A percentile compares a stretch with the other conserved stretches of the same genome.
Conservation (phyloP, 495 filamentous ascomycete species). For the Penicillium mononematosum region DNA sequence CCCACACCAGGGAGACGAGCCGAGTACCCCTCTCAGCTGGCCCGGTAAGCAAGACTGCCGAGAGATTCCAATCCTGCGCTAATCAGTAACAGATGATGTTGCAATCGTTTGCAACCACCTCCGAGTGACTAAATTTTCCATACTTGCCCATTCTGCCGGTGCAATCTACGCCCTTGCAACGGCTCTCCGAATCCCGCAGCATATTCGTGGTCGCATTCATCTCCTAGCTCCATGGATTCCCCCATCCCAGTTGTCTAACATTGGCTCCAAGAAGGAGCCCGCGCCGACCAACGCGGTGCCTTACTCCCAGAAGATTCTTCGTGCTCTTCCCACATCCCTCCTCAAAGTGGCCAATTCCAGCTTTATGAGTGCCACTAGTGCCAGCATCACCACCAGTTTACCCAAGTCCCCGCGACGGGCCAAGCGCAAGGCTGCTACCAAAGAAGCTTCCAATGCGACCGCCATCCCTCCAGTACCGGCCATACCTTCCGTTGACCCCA, state of each 20-base stretch:
- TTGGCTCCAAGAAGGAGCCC: constrained; percentile 70
- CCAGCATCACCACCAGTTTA: constrained; percentile 80
- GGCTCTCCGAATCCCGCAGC: constrained; percentile 90
- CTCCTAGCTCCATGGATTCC: constrained; percentile 97
- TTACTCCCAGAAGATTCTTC: constrained; percentile 85
- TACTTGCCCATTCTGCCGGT: constrained; percentile 95
- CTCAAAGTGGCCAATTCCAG: constrained; percentile 91
- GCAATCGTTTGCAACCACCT: constrained; percentile 89
- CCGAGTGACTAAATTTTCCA: constrained; percentile 93
- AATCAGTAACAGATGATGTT: constrained; percentile 71
- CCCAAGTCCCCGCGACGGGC: constrained; percentile 66
- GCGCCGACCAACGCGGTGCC: constrained; percentile 82
- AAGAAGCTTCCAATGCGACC: constrained; percentile 36
- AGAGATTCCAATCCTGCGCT: constrained; percentile 6
- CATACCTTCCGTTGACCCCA: constrained; percentile 37
- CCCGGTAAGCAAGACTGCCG: constrained; percentile 61
- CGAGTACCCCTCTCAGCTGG: constrained; percentile 87
- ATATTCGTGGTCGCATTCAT: constrained; percentile 93
- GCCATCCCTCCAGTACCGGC: constrained; percentile 4
- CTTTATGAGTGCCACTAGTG: constrained; percentile 90
- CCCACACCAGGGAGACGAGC: constrained; percentile 66
- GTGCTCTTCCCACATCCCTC: constrained; percentile 86
- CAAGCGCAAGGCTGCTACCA: constrained; percentile 58
- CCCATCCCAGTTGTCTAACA: constrained; percentile 88
- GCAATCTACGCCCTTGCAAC: constrained; percentile 98